Base-by-base conservation (phyloP, 129 eudicot species). In the Sambucus nigra region DNA sequence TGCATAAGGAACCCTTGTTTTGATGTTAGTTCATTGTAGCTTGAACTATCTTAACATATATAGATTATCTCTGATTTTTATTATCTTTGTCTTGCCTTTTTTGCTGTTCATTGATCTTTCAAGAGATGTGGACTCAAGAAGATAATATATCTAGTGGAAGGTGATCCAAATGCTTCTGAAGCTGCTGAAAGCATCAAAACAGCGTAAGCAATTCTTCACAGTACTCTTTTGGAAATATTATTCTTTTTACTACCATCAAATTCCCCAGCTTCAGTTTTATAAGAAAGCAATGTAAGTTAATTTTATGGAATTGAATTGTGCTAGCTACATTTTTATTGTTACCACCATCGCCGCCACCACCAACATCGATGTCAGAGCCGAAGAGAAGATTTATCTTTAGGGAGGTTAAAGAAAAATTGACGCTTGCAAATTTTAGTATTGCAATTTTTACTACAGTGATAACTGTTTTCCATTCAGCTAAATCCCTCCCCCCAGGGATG, bases 131-230 rank as follows among this genome's bases (percentile, higher is more conserved):
- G 99, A 58, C 81, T 91, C 51, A 81, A 86, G 78, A 86, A 88
- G 91, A 47, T 82, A 71, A 86, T 91, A 57, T 91, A 91, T 59
- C 65, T 91, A 51, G 91, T 91, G 63, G 95, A 91, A 77, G 95
- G 99, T 58, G 94, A 91, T 73, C 71, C 94, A 13, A 91, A 91
- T 82, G 61, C 76, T 53, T 82, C 77, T 26, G 94, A 82, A 69
- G 91, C 80, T 62, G 89, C 99, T 68, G 99, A 86, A 59, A 82
- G 99, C 72, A 75, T 91, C 66, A 91, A 91, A 77, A 86, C 99
- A 58, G 99, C 99, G 95, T 91, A 73, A 89, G 93, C 29, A 54
- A 26, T 17, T 26, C 53, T 55, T 59, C 35, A 16, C 14, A 33
- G 8, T 25, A 2, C 38, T 55, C 15, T 64, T 70, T 13, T 24